These are phyloP conservation scores for Starmerella cellae DNA, from an alignment of 805 yeast species.

Conservation along the genomic window DNA sequence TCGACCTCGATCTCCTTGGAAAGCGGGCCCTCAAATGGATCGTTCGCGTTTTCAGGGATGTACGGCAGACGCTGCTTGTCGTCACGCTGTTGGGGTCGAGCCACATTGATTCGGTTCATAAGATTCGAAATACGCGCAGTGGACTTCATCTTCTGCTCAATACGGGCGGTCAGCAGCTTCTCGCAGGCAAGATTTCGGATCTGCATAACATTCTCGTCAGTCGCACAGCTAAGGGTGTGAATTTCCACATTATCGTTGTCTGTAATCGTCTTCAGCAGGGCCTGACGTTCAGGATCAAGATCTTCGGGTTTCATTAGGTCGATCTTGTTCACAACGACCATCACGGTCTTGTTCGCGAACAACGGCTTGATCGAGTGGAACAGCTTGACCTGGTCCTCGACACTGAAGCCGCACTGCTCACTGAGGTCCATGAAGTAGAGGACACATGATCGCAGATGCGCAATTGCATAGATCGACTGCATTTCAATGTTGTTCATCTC, in stretches of 20 bases:
- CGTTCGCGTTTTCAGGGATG: slow-evolving; percentile 73
- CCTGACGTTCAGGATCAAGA: slow-evolving; percentile 61
- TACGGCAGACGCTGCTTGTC: slow-evolving; percentile 58
- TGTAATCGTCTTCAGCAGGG: slow-evolving; percentile 49
- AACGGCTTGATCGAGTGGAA: slow-evolving; percentile 95
- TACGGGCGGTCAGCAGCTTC: slow-evolving; percentile 84
- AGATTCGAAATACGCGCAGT: slow-evolving; percentile 78
- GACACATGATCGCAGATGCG: slow-evolving; percentile 93
- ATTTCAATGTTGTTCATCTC: slow-evolving; percentile 99
- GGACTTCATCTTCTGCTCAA: slow-evolving; percentile 92
- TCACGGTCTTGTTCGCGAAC: slow-evolving; percentile 90
- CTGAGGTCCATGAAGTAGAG: slow-evolving; percentile 96
- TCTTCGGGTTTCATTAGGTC: slow-evolving; percentile 83
- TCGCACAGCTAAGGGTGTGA: slow-evolving; percentile 84
- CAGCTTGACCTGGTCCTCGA: slow-evolving; percentile 92
- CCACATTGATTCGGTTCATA: slow-evolving; percentile 88
- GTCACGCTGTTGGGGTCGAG: slow-evolving; percentile 81
- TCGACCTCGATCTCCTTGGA: slow-evolving; percentile 85
- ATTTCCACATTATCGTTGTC: slow-evolving; percentile 66
- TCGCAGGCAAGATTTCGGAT: slow-evolving; percentile 97
- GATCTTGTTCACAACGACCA: slow-evolving; percentile 89
- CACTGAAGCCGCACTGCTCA: slow-evolving; percentile 97
- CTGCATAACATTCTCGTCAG: slow-evolving; percentile 87
- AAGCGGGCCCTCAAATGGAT: slow-evolving; percentile 56
- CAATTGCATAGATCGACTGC: slow-evolving; percentile 98